phyloP scores from a whole-genome alignment of 1,284 basidiomycete species.

The Cryptococcus wingfieldii region DNA sequence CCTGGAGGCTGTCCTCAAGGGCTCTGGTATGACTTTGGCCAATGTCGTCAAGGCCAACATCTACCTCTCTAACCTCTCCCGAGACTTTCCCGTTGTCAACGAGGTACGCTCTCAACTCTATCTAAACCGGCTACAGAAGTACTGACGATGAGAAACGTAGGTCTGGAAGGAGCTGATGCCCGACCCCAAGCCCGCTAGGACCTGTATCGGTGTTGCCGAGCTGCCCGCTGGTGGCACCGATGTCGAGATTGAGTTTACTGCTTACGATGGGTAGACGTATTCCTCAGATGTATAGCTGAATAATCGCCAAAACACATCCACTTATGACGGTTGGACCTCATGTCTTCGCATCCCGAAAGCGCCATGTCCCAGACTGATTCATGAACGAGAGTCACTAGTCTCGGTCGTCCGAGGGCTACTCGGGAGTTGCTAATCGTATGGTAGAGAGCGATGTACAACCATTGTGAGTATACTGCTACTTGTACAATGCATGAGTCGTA shows the following conservation, averaged over 20 bases:
- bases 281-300: no score
- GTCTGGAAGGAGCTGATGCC: slow-evolving; percentile 44
- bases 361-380: no score
- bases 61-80: slow-evolving; percentile 38
- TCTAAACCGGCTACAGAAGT: background rate
- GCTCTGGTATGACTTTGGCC: slow-evolving; percentile 28
- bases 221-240: slow-evolving; percentile 58
- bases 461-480: no score
- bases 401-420: no score
- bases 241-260: slow-evolving; percentile 65
- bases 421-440: no score
- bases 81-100: slow-evolving; percentile 39
- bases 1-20: slow-evolving; percentile 38
- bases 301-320: no score
- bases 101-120: slow-evolving; percentile 20
- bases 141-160: slow-evolving; percentile 3
- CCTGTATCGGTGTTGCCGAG: slow-evolving; percentile 61
- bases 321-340: no score
- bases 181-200: slow-evolving; percentile 58
- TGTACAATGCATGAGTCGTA: no score
- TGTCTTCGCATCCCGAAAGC: no score
- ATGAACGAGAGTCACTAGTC: no score
- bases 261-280: slow-evolving; percentile 37
- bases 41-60: slow-evolving; percentile 45
- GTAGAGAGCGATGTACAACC: no score